phyloP scores from a whole-genome alignment of 768 basidiomycete genomes.

The Tephrocybe sp. region DNA sequence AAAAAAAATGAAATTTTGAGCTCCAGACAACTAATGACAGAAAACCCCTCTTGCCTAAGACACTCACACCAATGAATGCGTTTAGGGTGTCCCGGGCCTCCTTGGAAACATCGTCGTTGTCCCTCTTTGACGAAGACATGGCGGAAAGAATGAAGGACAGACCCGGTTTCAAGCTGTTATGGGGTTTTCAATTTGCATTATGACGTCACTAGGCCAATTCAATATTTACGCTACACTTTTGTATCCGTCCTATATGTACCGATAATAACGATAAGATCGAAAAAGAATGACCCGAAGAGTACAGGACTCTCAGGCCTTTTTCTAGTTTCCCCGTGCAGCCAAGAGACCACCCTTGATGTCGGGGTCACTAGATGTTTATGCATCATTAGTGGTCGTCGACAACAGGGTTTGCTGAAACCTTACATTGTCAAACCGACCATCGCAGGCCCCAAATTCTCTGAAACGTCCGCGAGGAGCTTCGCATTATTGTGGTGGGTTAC shows the following conservation, averaged over 20 bases:
- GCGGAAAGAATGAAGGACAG: not conserved
- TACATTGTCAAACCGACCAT: constrained; percentile 94
- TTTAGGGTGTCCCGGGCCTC: constrained; percentile 10
- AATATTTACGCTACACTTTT: not conserved
- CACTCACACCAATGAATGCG: constrained; percentile 16
- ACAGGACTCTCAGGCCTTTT: constrained; percentile 7
- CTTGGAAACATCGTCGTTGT: not conserved
- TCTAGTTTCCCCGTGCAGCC: constrained; percentile 69
- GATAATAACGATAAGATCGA: not conserved
- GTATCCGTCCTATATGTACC: not conserved
- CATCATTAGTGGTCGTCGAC: not conserved
- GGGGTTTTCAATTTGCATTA: not conserved
- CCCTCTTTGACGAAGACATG: constrained; percentile 5
- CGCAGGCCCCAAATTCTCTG: constrained; percentile 82
- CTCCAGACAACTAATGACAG: not conserved
- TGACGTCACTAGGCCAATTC: constrained; percentile 10
- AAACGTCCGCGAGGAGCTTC: constrained; percentile 87
- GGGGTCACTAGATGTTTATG: constrained; percentile 44
- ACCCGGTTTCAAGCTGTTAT: not conserved
- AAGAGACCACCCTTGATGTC: constrained; percentile 70
- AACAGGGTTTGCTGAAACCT: constrained; percentile 27
- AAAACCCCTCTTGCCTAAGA: not conserved
- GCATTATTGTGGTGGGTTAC: constrained; percentile 96
- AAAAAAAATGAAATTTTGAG: not conserved
- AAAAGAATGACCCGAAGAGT: not conserved